These are phyloP conservation scores for Rosa hybrid DNA, from an alignment of 331 rosid species.

Conservation along the genomic window DNA sequence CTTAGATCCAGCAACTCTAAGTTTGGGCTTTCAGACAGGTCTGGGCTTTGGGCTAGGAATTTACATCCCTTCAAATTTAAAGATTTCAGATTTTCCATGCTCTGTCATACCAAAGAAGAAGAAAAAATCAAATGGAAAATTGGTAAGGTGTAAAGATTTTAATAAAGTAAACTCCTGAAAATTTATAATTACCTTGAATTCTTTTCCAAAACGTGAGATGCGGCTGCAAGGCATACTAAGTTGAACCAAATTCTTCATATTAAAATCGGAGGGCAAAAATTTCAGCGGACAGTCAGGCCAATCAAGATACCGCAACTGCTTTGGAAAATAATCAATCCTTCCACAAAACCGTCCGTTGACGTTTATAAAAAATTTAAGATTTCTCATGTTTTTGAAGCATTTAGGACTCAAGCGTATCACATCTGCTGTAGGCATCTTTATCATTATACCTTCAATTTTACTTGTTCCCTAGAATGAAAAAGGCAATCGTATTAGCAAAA, in stretches of 20 bases:
- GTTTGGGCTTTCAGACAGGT: background rate
- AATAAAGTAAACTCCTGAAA: too few species aligned
- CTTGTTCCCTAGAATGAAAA: background rate
- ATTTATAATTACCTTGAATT: too few species aligned
- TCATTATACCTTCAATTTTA: too few species aligned
- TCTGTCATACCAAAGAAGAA: background rate
- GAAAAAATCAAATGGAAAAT: background rate
- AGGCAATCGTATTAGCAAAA: background rate
- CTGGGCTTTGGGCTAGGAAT: background rate
- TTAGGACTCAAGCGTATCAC: too few species aligned
- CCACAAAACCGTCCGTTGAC: too few species aligned
- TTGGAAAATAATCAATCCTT: background rate
- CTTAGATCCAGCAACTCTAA: slow-evolving; percentile 10
- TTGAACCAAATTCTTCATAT: too few species aligned
- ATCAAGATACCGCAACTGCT: background rate
- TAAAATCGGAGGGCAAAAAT: too few species aligned
- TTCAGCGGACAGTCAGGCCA: background rate
- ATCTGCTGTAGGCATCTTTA: too few species aligned
- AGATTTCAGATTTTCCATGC: background rate
- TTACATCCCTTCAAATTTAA: background rate
- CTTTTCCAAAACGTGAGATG: too few species aligned
- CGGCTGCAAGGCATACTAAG: too few species aligned
- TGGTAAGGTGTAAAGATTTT: background rate
- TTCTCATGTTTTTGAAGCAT: too few species aligned
- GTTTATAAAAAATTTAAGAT: too few species aligned